These are phyloP conservation scores for Mycena vitilis DNA, from an alignment of 768 basidiomycete species.

Conservation along the genomic window DNA sequence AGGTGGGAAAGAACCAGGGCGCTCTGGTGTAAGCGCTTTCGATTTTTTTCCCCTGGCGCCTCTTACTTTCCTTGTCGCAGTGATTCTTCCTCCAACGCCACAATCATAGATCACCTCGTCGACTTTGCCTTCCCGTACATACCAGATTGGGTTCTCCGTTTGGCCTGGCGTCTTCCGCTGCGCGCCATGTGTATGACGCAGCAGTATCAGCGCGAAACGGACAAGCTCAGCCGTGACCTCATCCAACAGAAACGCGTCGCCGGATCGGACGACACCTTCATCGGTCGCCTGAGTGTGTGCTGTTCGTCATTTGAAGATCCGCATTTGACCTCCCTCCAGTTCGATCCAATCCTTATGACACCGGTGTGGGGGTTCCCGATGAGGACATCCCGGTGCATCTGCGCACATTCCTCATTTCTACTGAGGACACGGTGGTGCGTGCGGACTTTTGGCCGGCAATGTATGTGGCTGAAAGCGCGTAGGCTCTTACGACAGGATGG, in stretches of 20 bases:
- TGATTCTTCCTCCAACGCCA: slow-evolving; percentile 9
- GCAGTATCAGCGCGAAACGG: slow-evolving; percentile 7
- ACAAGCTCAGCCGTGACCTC: slow-evolving; percentile 3
- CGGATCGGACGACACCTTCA: slow-evolving; percentile 7
- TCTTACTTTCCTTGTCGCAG: neutral
- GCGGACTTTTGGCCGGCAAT: too few relatives aligned
- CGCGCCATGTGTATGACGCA: slow-evolving; percentile 7
- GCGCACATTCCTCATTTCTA: slow-evolving; percentile 9
- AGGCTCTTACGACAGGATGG: slow-evolving; percentile 15
- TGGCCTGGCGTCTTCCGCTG: neutral
- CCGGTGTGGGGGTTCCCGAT: neutral
- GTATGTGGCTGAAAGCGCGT: neutral
- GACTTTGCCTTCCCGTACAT: slow-evolving; percentile 11
- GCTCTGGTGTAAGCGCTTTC: slow-evolving; percentile 24
- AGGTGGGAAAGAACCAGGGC: slow-evolving; percentile 13
- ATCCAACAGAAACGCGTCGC: neutral
- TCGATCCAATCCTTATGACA: neutral
- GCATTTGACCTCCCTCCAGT: neutral
- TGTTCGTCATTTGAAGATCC: too few relatives aligned
- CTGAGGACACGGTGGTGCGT: slow-evolving; percentile 8
- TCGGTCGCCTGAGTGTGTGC: slow-evolving; percentile 12
- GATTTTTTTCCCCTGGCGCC: too few relatives aligned
- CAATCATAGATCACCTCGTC: neutral
- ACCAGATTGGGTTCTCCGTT: slow-evolving; percentile 1
- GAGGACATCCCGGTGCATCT: slow-evolving; percentile 13